These are phyloP conservation scores for Sporobolomyces roseus DNA, from an alignment of 768 basidiomycete species.

Conservation along the genomic window DNA sequence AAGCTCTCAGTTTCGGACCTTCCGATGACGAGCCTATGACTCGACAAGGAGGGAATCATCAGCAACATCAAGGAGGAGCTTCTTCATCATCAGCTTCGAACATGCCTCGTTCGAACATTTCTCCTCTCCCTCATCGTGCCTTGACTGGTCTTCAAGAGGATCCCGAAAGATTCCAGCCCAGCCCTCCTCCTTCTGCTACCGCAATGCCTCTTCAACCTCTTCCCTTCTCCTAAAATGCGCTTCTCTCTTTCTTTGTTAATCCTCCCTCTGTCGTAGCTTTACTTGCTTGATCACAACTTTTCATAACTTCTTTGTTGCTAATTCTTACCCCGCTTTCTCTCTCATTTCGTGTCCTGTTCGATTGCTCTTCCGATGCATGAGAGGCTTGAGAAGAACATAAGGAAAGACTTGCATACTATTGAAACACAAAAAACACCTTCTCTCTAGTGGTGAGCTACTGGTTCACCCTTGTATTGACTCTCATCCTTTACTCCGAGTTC, in stretches of 20 bases:
- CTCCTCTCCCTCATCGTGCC: background rate
- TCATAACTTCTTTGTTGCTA: no score
- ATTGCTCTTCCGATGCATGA: no score
- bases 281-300: no score
- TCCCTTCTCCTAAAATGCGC: background rate
- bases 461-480: slow-evolving; percentile 33
- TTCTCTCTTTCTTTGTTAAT: background rate
- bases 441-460: slow-evolving; percentile 17
- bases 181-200: background rate
- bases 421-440: background rate
- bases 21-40: no score
- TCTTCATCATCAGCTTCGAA: background rate
- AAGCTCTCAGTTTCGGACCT: slow-evolving; percentile 22
- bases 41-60: no score
- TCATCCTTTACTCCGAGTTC: slow-evolving; percentile 41
- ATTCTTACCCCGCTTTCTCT: no score
- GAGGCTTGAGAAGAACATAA: background rate
- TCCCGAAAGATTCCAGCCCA: background rate
- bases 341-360: no score
- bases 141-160: background rate
- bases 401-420: no score
- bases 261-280: background rate
- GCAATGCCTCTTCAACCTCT: slow-evolving; percentile 18
- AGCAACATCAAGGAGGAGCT: background rate
- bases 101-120: background rate